A percentile compares a stretch with the other conserved stretches of the same genome.
phyloP scores from a whole-genome alignment of 345 rosid genomes.

The Melastoma malabathricum region DNA sequence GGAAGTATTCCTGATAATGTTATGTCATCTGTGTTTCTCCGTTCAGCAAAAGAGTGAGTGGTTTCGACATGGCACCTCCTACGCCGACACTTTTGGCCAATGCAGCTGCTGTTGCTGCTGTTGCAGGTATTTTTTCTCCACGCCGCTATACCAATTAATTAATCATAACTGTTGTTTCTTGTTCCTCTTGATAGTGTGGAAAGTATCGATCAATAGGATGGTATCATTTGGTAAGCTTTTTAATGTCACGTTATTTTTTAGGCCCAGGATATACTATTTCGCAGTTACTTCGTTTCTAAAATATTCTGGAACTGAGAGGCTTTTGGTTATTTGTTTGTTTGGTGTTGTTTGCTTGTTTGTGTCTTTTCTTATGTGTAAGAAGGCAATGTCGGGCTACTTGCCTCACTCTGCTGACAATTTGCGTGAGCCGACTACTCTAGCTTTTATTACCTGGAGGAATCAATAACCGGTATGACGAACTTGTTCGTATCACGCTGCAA shows the following conservation, averaged over 20 bases:
- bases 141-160: too few species aligned
- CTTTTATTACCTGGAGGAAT: conserved; percentile 94
- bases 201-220: conserved; percentile 64
- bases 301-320: conserved; percentile 72
- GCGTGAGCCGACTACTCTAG: conserved; percentile 90
- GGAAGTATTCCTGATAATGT: too few species aligned
- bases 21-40: not conserved
- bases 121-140: conserved; percentile 12
- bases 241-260: conserved; percentile 5
- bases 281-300: conserved; percentile 35
- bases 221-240: conserved; percentile 77
- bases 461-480: conserved; percentile 80
- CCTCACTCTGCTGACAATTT: conserved; percentile 81
- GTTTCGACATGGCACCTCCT: conserved; percentile 92
- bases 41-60: conserved; percentile 73
- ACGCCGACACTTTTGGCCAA: conserved; percentile 60
- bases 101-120: conserved; percentile 30
- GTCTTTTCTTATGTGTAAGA: conserved; percentile 58
- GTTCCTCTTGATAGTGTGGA: conserved; percentile 62
- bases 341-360: conserved; percentile 72
- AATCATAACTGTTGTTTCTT: conserved; percentile 28
- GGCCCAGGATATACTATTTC: too few species aligned
- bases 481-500: conserved; percentile 81
- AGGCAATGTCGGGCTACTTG: conserved; percentile 87
- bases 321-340: conserved; percentile 61